Conservation (phyloP, 371 early-diverging fungal genomes). For the Apophysomyces variabilis region DNA sequence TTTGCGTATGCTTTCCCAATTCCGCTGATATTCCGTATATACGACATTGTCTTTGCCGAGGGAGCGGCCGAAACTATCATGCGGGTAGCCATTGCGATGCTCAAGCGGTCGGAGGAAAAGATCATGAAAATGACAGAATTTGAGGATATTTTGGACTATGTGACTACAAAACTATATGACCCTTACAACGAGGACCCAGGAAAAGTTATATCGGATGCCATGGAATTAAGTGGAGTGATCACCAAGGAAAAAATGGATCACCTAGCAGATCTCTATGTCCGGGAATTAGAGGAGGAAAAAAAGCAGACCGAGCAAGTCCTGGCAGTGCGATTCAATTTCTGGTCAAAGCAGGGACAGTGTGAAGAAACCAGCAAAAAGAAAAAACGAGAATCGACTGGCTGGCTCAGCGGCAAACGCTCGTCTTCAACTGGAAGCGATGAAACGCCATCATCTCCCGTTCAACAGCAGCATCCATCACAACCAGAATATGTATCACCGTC, state of each 20-base stretch:
- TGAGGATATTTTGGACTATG: constrained; percentile 76
- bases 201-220: constrained; percentile 76
- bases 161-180: constrained; percentile 80
- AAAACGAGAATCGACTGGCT: constrained; percentile 30
- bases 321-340: constrained; percentile 55
- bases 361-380: constrained; percentile 42
- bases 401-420: constrained; percentile 31
- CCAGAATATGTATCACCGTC: constrained; percentile 3
- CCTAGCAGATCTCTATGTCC: constrained; percentile 70
- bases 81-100: constrained; percentile 81
- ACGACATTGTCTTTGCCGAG: constrained; percentile 82
- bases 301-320: constrained; percentile 66
- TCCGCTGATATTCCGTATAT: constrained; percentile 72
- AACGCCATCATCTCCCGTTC: background rate
- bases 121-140: constrained; percentile 77
- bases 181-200: constrained; percentile 65
- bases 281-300: constrained; percentile 66
- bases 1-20: constrained; percentile 85
- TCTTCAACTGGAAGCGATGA: constrained; percentile 18
- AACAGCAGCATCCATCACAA: constrained; percentile 8
- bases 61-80: constrained; percentile 83
- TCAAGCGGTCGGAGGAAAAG: constrained; percentile 72
- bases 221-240: constrained; percentile 67
- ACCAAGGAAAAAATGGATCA: constrained; percentile 72
- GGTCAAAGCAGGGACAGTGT: constrained; percentile 31